Evolutionary conservation across 148 eudicot species (phyloP).

Genomic region (Fagopyrum esculentum): DNA sequence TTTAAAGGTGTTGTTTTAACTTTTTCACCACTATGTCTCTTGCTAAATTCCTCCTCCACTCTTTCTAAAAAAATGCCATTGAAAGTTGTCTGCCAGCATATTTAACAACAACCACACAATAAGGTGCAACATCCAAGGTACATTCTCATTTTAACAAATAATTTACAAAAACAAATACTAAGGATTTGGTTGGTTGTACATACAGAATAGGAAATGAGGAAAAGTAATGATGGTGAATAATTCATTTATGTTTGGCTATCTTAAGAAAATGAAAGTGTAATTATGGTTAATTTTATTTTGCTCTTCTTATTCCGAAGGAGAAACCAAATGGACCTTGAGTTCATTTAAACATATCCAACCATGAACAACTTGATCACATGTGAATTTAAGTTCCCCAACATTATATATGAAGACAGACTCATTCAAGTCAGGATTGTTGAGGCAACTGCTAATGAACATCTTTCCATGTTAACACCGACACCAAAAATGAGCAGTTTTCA

Average conservation of each 20-base stretch:
- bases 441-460: background rate
- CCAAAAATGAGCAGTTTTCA: background rate
- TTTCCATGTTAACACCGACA: background rate
- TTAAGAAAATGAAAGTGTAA: too few species aligned
- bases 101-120: conserved; percentile 45
- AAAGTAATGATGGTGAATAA: too few species aligned
- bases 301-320: too few species aligned
- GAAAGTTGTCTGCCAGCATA: conserved; percentile 46
- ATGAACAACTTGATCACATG: background rate
- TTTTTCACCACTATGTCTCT: conserved; percentile 46
- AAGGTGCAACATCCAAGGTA: conserved; percentile 25
- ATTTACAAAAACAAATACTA: too few species aligned
- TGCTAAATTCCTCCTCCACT: conserved; percentile 45
- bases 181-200: too few species aligned
- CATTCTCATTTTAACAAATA: background rate
- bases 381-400: background rate
- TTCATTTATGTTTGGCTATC: too few species aligned
- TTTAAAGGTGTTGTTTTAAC: conserved; percentile 41
- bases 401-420: background rate
- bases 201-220: too few species aligned
- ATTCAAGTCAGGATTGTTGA: background rate
- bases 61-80: conserved; percentile 35
- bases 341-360: background rate
- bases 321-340: too few species aligned
- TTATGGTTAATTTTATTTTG: too few species aligned